A percentile compares a stretch with the other conserved stretches of the same genome.
These are phyloP conservation scores for Lasiodiplodia hormozganensis DNA, from an alignment of 2,329 filamentous ascomycete species.

Conservation along the genomic window DNA sequence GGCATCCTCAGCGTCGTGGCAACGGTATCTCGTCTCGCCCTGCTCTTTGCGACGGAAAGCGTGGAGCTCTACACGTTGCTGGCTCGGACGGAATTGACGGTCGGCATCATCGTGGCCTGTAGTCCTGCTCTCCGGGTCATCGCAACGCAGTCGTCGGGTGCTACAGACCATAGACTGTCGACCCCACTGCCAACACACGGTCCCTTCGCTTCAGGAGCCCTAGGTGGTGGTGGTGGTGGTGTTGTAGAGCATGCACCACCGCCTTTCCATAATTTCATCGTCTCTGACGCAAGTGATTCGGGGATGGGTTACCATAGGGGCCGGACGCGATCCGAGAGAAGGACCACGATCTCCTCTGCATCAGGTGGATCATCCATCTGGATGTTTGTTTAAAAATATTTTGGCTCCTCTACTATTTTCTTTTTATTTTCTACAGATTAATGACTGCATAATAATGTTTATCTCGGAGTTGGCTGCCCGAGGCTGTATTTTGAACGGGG, in stretches of 20 bases:
- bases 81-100: conserved; percentile 1
- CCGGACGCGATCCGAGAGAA: not conserved
- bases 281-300: not conserved
- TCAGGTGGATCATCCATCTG: conserved; percentile 8
- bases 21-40: not conserved
- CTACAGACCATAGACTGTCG: no score
- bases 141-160: not conserved
- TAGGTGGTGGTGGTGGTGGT: not conserved
- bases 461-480: no score
- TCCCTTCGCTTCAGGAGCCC: not conserved
- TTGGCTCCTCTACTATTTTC: no score
- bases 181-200: not conserved
- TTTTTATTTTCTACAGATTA: no score
- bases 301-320: not conserved
- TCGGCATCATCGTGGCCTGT: conserved; percentile 10
- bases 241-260: not conserved
- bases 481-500: no score
- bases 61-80: conserved; percentile 10
- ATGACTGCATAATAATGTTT: no score
- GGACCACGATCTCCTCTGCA: conserved; percentile 7
- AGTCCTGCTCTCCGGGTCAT: not conserved
- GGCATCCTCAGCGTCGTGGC: conserved; percentile 10
- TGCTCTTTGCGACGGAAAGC: conserved; percentile 2
- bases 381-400: not conserved
- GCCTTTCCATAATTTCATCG: not conserved